Conservation (phyloP, 371 early-diverging fungal species). For the Mucor velutinosus region DNA sequence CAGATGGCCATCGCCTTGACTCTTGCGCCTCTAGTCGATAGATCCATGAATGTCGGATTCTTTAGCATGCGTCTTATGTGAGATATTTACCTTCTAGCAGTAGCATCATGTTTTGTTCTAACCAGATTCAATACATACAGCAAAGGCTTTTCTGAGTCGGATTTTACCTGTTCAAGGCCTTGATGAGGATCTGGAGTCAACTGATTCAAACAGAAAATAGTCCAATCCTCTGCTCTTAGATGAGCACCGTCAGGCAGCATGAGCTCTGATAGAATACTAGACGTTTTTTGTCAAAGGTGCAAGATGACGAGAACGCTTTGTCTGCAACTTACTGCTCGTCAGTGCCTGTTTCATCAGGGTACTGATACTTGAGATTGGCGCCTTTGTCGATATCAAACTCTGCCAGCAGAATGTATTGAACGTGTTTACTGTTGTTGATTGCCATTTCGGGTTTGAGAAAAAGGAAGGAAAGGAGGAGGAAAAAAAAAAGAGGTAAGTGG, state of each 20-base stretch:
- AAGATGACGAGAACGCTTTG: not conserved
- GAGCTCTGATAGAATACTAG: conserved; percentile 84
- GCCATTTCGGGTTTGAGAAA: not conserved
- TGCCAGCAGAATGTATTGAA: conserved; percentile 85
- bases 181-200: conserved; percentile 59
- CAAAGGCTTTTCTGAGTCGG: conserved; percentile 64
- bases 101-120: conserved; percentile 83
- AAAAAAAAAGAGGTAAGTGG: not conserved
- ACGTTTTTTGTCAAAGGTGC: not conserved
- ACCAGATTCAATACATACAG: conserved; percentile 90
- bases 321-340: conserved; percentile 76
- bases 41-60: not conserved
- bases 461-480: too few relatives aligned
- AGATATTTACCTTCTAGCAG: conserved; percentile 64
- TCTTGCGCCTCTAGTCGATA: conserved; percentile 71
- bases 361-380: conserved; percentile 81
- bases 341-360: conserved; percentile 81
- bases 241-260: conserved; percentile 97
- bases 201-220: conserved; percentile 89
- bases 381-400: conserved; percentile 95
- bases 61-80: not conserved
- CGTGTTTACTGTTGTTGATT: conserved; percentile 47
- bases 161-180: conserved; percentile 28
- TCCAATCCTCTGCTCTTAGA: conserved; percentile 91
- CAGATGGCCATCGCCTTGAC: conserved; percentile 96